Evolutionary conservation across 805 yeast species (phyloP).

Genomic region (Vanderwaltozyma tropicalis): DNA sequence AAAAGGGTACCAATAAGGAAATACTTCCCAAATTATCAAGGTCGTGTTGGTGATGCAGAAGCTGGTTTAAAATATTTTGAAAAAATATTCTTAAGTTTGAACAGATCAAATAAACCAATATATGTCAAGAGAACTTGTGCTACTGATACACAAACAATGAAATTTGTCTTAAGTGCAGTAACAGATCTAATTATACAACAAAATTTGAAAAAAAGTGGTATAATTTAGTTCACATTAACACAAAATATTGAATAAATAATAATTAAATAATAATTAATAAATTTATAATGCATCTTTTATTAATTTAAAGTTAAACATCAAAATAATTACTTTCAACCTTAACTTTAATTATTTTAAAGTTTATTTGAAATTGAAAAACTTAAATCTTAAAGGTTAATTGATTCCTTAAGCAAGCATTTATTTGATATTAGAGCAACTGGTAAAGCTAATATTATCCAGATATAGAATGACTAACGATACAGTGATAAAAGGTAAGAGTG

Average conservation of each 20-base stretch:
- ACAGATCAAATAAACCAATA: constrained; percentile 57
- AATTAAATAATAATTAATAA: neutral
- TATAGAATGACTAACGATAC: neutral
- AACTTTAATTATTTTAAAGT: neutral
- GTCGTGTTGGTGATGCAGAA: constrained; percentile 51
- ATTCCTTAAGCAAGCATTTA: no score
- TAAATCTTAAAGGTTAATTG: no score
- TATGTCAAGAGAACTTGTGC: constrained; percentile 94
- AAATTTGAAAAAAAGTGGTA: constrained; percentile 68
- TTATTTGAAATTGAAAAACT: no score
- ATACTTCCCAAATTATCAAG: constrained; percentile 71
- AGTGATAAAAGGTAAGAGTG: constrained; percentile 10
- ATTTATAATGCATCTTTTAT: no score
- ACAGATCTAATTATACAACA: constrained; percentile 84
- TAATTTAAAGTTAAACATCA: neutral
- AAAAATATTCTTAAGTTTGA: constrained; percentile 49
- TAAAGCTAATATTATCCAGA: no score
- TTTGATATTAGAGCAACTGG: no score
- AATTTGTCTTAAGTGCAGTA: constrained; percentile 82
- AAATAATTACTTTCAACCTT: neutral
- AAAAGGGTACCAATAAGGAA: constrained; percentile 51
- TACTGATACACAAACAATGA: constrained; percentile 82
- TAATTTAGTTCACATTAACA: constrained; percentile 43
- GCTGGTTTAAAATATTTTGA: constrained; percentile 68
- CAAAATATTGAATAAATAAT: neutral